phyloP scores from a whole-genome alignment of 257 asterid species.

The Capsicum pubescens region DNA sequence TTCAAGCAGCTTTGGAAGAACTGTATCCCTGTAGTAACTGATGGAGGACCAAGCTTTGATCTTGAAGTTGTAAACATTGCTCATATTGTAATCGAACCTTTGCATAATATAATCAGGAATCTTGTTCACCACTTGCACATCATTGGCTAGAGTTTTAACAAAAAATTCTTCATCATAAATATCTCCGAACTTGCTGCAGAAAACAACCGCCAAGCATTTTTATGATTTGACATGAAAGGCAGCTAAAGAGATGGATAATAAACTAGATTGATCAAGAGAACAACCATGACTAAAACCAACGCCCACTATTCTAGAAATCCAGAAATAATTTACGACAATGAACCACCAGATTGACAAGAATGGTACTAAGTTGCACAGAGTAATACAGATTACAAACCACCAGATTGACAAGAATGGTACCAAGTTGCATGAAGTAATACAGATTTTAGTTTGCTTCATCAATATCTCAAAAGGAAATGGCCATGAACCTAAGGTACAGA shows the following conservation, averaged over 20 bases:
- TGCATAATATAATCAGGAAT: slow-evolving; percentile 85
- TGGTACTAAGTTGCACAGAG: neutral
- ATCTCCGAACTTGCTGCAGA: slow-evolving; percentile 90
- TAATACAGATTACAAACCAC: slow-evolving; percentile 7
- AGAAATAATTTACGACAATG: neutral
- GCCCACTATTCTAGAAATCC: slow-evolving; percentile 5
- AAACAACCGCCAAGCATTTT: slow-evolving; percentile 36
- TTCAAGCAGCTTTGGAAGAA: slow-evolving; percentile 92
- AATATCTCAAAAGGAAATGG: slow-evolving; percentile 18
- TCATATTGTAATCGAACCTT: slow-evolving; percentile 84
- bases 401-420: slow-evolving; percentile 15
- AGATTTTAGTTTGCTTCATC: slow-evolving; percentile 13
- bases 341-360: slow-evolving; percentile 10
- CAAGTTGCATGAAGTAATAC: neutral
- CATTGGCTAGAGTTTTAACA: slow-evolving; percentile 68
- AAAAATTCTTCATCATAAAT: slow-evolving; percentile 92
- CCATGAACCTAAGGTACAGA: slow-evolving; percentile 15
- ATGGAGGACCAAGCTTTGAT: slow-evolving; percentile 95
- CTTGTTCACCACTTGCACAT: slow-evolving; percentile 72
- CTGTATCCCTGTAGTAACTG: slow-evolving; percentile 72
- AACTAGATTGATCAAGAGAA: slow-evolving; percentile 19
- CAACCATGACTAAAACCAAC: neutral
- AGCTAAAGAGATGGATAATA: slow-evolving; percentile 11
- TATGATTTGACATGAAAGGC: slow-evolving; percentile 32
- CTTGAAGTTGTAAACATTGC: slow-evolving; percentile 91